phyloP scores from a whole-genome alignment of 73 alveolate genomes.

The Symbiodinium pilosum region DNA sequence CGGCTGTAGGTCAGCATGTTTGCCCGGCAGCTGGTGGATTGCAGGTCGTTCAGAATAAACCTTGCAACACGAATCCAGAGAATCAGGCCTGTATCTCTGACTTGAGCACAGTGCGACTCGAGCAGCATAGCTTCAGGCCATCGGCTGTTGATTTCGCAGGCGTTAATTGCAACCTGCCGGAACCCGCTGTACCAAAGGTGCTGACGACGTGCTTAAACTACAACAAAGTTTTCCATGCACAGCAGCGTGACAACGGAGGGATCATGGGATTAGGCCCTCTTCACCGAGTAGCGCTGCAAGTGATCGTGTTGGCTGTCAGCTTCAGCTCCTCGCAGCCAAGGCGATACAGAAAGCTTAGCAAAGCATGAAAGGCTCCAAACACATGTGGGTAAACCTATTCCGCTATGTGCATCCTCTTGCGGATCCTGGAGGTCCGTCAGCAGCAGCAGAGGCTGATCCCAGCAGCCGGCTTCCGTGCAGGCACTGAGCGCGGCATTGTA shows the following conservation, averaged over 20 bases:
- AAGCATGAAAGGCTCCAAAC: neutral
- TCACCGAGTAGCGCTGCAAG: neutral
- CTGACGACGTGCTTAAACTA: too few species aligned
- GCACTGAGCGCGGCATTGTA: slow-evolving; percentile 74
- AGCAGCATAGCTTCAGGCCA: slow-evolving; percentile 42
- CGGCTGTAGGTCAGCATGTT: slow-evolving; percentile 54
- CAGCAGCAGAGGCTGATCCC: slow-evolving; percentile 26
- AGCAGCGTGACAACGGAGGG: neutral
- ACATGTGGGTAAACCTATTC: too few species aligned
- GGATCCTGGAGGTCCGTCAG: slow-evolving; percentile 38
- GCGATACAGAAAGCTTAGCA: neutral
- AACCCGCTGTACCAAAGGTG: too few species aligned
- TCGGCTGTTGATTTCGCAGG: slow-evolving; percentile 33
- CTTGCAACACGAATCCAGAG: neutral
- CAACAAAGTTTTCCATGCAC: neutral
- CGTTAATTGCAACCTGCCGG: slow-evolving; percentile 52
- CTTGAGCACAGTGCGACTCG: too few species aligned
- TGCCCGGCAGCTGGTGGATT: neutral
- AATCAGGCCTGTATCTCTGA: too few species aligned
- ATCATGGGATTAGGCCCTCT: neutral
- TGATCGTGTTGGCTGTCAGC: neutral
- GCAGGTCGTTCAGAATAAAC: slow-evolving; percentile 14
- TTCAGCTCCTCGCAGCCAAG: neutral
- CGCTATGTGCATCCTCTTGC: too few species aligned
- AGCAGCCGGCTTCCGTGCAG: neutral